Conservation (phyloP, 768 basidiomycete genomes). For the Lyophyllum shimeji region DNA sequence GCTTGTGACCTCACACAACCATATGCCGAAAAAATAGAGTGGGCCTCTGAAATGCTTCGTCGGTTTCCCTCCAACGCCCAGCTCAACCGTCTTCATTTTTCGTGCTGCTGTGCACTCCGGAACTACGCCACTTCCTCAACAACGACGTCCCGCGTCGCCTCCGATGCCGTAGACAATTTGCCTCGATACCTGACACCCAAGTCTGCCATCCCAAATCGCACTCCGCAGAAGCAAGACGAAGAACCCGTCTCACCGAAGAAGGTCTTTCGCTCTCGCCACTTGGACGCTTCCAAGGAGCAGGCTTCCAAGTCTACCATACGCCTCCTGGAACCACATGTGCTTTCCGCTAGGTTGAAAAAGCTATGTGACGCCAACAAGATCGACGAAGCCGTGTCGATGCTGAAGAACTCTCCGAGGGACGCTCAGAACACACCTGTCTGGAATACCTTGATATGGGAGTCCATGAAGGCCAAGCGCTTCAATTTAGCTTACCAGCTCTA, state of each 20-base stretch:
- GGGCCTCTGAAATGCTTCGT: slow-evolving; percentile 8
- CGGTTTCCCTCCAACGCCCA: no score
- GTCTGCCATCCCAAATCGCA: slow-evolving; percentile 3
- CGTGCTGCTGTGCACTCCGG: slow-evolving; percentile 3
- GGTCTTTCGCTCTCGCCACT: slow-evolving; percentile 39
- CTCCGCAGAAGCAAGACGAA: slow-evolving; percentile 1
- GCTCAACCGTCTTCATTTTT: neutral
- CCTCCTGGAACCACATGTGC: slow-evolving; percentile 61
- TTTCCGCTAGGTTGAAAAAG: slow-evolving; percentile 57
- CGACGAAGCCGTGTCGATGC: slow-evolving; percentile 60
- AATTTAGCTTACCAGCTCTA: slow-evolving; percentile 66
- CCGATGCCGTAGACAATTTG: slow-evolving; percentile 5
- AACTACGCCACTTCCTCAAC: slow-evolving; percentile 1
- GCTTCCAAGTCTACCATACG: no score
- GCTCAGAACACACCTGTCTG: slow-evolving; percentile 76
- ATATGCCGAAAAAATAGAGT: no score
- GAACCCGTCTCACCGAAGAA: slow-evolving; percentile 1
- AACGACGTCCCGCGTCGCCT: neutral
- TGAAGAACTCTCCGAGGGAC: slow-evolving; percentile 70
- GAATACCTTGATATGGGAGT: slow-evolving; percentile 76
- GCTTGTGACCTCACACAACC: slow-evolving; percentile 14
- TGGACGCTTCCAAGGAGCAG: slow-evolving; percentile 30
- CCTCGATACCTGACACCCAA: slow-evolving; percentile 33
- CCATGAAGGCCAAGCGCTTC: slow-evolving; percentile 54
- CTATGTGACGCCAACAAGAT: slow-evolving; percentile 55